Base-by-base conservation (phyloP, 306 rosid species). In the Vigna reflexopilosa region DNA sequence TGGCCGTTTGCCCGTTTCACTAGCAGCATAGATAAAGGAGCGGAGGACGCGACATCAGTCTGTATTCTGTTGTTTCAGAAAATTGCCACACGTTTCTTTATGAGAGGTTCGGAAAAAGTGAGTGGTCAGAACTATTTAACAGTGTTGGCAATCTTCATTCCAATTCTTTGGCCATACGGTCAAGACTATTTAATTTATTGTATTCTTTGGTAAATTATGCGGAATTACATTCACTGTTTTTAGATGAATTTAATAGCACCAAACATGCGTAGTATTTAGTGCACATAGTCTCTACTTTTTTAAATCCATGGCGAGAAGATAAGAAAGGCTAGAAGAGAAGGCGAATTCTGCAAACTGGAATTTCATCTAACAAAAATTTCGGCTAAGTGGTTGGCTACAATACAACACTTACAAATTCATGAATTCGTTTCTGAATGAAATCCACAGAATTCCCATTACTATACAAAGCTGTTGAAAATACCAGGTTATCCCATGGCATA, bases 51-150 rank as follows among this genome's bases (percentile, higher is more conserved):
- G 13, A 54, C 19, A 54, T 19, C 12, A 7, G 13, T 55, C 61
- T 52, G 66, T 13, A 14, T 34, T 34, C 38, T 34, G 7, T 5
- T 34, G 38, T 34, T 34, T 34, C 34, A 30, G 34, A 30, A 30
- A 30, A 4, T 30, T 30, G 34, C 34, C 34, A 30, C 34, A 30
- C 34, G 34, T 30, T 30, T 30, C 34, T 30, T 30, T 4, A 28
- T 28, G 55, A 26, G 3, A 69, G 28, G 75, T 75, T 75, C 68
- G 65, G 72, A 4, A 40, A 48, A 70, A 49, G 30, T 56, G 32
- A 81, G 67, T 67, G 63, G 44, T 44, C 58, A 64, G 34, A 59
- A 66, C 67, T 22, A 44, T 62, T 72, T 28, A 73, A 20, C 36
- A 32, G 24, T 63, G 45, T 81, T 8, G 67, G 15, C 54, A 63